phyloP scores from a whole-genome alignment of 1,139 yeast genomes.

The Candida glucosophila region DNA sequence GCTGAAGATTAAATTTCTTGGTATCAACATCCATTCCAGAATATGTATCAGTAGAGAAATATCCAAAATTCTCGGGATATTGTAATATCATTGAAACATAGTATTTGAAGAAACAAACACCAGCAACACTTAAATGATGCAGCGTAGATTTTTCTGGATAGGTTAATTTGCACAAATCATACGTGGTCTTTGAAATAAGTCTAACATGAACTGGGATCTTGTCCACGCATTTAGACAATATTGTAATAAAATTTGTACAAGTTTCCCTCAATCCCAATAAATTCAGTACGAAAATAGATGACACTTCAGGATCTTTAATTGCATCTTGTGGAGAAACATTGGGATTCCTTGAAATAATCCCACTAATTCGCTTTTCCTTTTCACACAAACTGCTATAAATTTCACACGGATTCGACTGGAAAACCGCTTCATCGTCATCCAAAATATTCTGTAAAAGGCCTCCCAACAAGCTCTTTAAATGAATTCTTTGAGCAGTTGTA shows the following conservation, averaged over 20 bases:
- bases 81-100: slow-evolving; percentile 56
- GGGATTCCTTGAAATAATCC: slow-evolving; percentile 22
- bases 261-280: slow-evolving; percentile 68
- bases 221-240: slow-evolving; percentile 30
- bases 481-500: slow-evolving; percentile 50
- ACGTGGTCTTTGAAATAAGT: slow-evolving; percentile 29
- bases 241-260: slow-evolving; percentile 46
- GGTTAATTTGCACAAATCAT: slow-evolving; percentile 23
- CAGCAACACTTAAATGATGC: slow-evolving; percentile 58
- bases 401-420: slow-evolving; percentile 77
- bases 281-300: slow-evolving; percentile 61
- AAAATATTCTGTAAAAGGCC: slow-evolving; percentile 39
- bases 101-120: slow-evolving; percentile 56
- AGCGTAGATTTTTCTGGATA: slow-evolving; percentile 47
- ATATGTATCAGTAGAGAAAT: slow-evolving; percentile 10
- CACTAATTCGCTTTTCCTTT: slow-evolving; percentile 39
- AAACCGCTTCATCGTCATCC: slow-evolving; percentile 49
- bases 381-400: slow-evolving; percentile 43
- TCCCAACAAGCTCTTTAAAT: slow-evolving; percentile 46
- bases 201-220: slow-evolving; percentile 56
- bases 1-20: slow-evolving; percentile 56
- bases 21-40: slow-evolving; percentile 15
- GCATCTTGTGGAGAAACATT: slow-evolving; percentile 55
- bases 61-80: slow-evolving; percentile 63
- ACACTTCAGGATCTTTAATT: slow-evolving; percentile 67